phyloP scores from a whole-genome alignment of 257 asterid species.

The Penstemon barbatus region DNA sequence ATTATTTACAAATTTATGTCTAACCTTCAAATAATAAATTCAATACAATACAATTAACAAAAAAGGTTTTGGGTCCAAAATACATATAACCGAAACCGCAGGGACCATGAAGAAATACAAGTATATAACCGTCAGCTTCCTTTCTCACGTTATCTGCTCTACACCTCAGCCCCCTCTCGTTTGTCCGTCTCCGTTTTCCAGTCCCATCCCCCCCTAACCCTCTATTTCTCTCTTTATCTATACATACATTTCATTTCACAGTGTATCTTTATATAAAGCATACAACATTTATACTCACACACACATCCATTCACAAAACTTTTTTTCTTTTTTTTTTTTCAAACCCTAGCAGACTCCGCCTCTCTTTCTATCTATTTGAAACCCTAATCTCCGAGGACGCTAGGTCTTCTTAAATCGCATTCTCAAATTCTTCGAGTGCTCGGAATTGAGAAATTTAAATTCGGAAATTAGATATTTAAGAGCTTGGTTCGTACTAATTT shows the following conservation, averaged over 20 bases:
- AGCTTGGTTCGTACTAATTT: neutral
- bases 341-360: slow-evolving; percentile 33
- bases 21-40: neutral
- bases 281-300: neutral
- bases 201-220: neutral
- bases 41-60: neutral
- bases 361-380: slow-evolving; percentile 16
- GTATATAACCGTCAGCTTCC: slow-evolving; percentile 7
- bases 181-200: slow-evolving; percentile 8
- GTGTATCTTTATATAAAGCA: slow-evolving; percentile 18
- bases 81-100: slow-evolving; percentile 10
- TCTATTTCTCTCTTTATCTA: slow-evolving; percentile 3
- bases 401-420: slow-evolving; percentile 1
- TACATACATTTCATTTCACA: neutral
- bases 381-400: slow-evolving; percentile 30
- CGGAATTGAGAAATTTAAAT: neutral
- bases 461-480: slow-evolving; percentile 6
- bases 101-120: slow-evolving; percentile 19
- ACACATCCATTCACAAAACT: slow-evolving; percentile 5
- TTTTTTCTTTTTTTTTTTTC: neutral
- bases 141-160: slow-evolving; percentile 29
- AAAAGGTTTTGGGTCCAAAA: neutral
- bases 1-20: too few relatives aligned
- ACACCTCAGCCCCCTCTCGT: neutral
- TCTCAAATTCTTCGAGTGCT: slow-evolving; percentile 16